These are phyloP conservation scores for Plasmodium knowlesi DNA, from an alignment of 169 alveolate species.

Conservation along the genomic window DNA sequence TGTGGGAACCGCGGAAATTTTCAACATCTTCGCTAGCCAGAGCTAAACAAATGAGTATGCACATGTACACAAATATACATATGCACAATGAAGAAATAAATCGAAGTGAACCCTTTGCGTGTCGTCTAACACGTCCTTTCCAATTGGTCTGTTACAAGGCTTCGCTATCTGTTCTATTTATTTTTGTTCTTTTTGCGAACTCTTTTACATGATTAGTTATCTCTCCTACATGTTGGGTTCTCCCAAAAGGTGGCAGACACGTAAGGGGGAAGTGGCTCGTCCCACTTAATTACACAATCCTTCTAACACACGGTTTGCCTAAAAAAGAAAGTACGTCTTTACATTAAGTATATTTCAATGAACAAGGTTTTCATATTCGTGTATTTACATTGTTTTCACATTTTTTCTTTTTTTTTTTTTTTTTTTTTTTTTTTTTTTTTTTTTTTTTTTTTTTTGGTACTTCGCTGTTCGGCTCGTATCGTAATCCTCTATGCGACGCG, in stretches of 20 bases:
- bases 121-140: neutral
- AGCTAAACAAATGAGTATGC: neutral
- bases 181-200: neutral
- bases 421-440: neutral
- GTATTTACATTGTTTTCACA: neutral
- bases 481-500: neutral
- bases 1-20: neutral
- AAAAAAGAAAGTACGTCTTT: slow-evolving; percentile 46
- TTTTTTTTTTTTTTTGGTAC: neutral
- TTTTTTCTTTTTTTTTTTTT: neutral
- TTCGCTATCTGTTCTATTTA: neutral
- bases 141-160: neutral
- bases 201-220: neutral
- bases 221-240: neutral
- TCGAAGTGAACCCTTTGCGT: neutral
- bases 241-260: neutral
- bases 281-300: neutral
- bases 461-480: neutral
- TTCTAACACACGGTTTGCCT: slow-evolving; percentile 20
- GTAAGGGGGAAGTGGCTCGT: neutral
- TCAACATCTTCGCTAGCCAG: neutral
- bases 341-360: neutral
- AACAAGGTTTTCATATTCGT: neutral
- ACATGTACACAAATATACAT: neutral
- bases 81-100: neutral